These are phyloP conservation scores for Tetrahymena elliotti DNA, from an alignment of 73 alveolate species.

Conservation along the genomic window DNA sequence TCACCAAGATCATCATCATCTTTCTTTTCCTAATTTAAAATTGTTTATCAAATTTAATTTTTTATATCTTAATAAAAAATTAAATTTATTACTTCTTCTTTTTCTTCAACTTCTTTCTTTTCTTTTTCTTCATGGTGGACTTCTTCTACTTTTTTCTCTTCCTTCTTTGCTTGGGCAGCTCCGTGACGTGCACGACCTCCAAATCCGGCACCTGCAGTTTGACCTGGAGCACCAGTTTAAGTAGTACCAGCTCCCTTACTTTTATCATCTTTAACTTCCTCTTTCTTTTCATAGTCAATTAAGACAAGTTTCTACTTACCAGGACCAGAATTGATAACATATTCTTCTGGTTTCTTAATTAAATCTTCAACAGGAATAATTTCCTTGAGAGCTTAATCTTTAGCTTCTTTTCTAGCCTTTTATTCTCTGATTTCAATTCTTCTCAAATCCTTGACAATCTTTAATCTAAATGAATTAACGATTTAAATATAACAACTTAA, in stretches of 20 bases:
- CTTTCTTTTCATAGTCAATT: constrained; percentile 36
- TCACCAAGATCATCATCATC: constrained; percentile 53
- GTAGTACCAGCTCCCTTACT: constrained; percentile 35
- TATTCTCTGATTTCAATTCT: constrained; percentile 59
- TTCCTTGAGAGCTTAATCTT: constrained; percentile 27
- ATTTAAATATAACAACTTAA: not conserved
- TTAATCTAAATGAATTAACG: not conserved
- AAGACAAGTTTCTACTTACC: constrained; percentile 41
- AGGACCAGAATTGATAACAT: constrained; percentile 23
- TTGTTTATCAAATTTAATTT: not conserved
- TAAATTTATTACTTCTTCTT: not conserved
- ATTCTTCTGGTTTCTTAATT: constrained; percentile 24
- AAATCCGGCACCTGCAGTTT: constrained; percentile 17
- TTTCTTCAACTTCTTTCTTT: constrained; percentile 22
- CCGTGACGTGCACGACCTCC: constrained; percentile 11
- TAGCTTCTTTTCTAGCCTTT: constrained; percentile 32
- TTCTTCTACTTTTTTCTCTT: constrained; percentile 6
- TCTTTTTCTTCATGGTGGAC: constrained; percentile 22
- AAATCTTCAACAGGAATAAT: constrained; percentile 42
- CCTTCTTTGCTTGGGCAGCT: constrained; percentile 19
- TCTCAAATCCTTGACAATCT: constrained; percentile 54
- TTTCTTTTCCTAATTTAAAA: constrained; percentile 34
- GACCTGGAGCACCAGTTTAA: constrained; percentile 23
- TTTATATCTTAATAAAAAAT: no score
- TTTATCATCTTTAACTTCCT: constrained; percentile 33